These are phyloP conservation scores for Sonneratia caseolaris DNA, from an alignment of 345 rosid genomes.

Conservation along the genomic window DNA sequence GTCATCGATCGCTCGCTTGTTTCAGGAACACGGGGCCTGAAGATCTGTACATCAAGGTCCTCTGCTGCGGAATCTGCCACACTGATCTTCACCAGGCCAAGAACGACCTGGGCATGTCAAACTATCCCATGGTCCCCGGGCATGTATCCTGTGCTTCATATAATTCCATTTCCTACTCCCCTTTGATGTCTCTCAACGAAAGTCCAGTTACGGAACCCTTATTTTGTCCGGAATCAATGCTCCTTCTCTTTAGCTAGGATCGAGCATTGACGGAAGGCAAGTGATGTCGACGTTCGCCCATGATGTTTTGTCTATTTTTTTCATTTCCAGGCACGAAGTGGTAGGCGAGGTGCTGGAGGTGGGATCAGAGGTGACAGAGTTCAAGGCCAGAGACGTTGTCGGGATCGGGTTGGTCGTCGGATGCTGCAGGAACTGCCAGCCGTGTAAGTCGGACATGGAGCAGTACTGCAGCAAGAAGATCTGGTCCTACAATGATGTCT, in stretches of 20 bases:
- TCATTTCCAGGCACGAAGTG: constrained; percentile 50
- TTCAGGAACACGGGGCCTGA: constrained; percentile 59
- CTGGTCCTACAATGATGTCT: constrained; percentile 45
- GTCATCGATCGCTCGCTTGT: too few species aligned
- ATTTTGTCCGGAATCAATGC: not conserved
- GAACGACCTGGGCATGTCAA: constrained; percentile 50
- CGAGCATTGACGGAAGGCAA: not conserved
- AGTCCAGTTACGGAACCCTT: not conserved
- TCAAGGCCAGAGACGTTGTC: constrained; percentile 46
- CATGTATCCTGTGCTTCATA: constrained; percentile 6
- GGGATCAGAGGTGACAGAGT: constrained; percentile 46
- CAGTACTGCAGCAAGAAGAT: constrained; percentile 62
- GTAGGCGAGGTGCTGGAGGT: constrained; percentile 69
- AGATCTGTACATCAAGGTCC: constrained; percentile 50
- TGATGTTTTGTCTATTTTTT: not conserved
- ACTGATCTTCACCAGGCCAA: constrained; percentile 62
- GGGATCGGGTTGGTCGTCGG: constrained; percentile 58
- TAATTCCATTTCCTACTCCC: too few species aligned
- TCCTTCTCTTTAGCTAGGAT: not conserved
- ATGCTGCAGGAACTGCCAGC: constrained; percentile 47
- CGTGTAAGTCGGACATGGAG: constrained; percentile 52
- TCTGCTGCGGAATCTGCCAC: constrained; percentile 66
- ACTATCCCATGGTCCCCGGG: constrained; percentile 84
- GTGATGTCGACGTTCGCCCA: not conserved
- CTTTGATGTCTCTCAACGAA: too few species aligned